Evolutionary conservation across 169 alveolate genomes (phyloP).

Genomic region (Eimeria acervulina): DNA sequence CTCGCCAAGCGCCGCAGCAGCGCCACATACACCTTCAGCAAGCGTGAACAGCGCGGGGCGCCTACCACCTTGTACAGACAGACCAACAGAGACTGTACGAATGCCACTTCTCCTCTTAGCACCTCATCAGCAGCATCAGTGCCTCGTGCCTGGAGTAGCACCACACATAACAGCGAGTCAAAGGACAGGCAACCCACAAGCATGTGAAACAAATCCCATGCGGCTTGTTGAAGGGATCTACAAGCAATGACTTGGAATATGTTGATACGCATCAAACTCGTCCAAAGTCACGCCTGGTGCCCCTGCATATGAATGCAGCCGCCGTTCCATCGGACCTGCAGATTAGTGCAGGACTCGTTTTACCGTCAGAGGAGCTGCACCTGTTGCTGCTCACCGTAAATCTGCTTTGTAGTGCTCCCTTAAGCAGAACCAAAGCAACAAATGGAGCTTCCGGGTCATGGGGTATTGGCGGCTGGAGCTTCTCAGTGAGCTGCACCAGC

Average conservation of each 20-base stretch:
- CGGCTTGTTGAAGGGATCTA: neutral
- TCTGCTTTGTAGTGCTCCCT: constrained; percentile 62
- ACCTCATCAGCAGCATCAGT: constrained; percentile 10
- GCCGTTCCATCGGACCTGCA: neutral
- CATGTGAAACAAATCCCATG: neutral
- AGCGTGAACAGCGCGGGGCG: constrained; percentile 24
- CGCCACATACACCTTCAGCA: constrained; percentile 42
- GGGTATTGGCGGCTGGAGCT: constrained; percentile 26
- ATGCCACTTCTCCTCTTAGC: constrained; percentile 28
- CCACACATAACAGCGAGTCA: neutral
- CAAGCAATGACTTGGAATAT: neutral
- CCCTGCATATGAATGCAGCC: neutral
- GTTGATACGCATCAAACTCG: neutral
- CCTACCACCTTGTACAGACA: constrained; percentile 42
- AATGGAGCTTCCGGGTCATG: constrained; percentile 64
- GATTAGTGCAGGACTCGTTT: neutral
- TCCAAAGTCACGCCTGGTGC: neutral
- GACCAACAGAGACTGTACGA: constrained; percentile 38
- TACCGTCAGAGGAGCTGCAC: neutral
- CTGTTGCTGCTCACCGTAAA: constrained; percentile 16
- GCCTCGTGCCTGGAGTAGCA: constrained; percentile 17
- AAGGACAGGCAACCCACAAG: neutral
- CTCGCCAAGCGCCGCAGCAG: constrained; percentile 69
- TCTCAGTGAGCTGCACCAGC: constrained; percentile 52
- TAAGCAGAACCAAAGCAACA: constrained; percentile 64